Conservation (phyloP, 768 basidiomycete species). For the Lentinula raphanica region DNA sequence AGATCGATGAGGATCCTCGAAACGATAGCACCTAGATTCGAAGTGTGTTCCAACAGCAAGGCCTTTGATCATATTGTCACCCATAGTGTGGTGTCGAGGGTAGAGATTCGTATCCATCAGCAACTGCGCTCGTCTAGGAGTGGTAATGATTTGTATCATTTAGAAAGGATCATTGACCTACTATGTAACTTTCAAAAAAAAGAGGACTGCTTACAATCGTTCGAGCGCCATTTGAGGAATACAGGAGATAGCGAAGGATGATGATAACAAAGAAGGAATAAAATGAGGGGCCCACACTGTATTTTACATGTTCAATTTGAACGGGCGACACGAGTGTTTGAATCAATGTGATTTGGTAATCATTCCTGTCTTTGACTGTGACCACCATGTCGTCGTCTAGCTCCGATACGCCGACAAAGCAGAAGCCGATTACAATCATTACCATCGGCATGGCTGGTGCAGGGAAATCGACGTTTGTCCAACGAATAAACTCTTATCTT, state of each 20-base stretch:
- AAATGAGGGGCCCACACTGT: neutral
- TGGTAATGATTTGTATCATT: neutral
- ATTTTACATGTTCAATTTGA: too few species aligned
- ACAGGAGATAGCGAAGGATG: neutral
- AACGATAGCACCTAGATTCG: constrained; percentile 9
- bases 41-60: constrained; percentile 20
- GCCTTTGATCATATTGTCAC: constrained; percentile 19
- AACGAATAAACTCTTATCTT: constrained; percentile 88
- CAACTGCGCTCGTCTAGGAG: constrained; percentile 8
- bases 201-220: neutral
- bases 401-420: constrained; percentile 19
- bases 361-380: neutral
- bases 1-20: too few species aligned
- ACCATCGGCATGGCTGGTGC: constrained; percentile 96
- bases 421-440: constrained; percentile 79
- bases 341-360: neutral
- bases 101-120: constrained; percentile 17
- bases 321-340: too few species aligned
- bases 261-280: neutral
- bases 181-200: too few species aligned
- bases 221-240: neutral
- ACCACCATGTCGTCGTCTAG: constrained; percentile 1
- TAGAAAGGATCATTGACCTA: neutral
- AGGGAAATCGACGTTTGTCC: constrained; percentile 96
- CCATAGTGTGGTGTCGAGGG: constrained; percentile 17